Evolutionary conservation across 306 rosid species (phyloP).

Genomic region (Dicorynia guianensis): DNA sequence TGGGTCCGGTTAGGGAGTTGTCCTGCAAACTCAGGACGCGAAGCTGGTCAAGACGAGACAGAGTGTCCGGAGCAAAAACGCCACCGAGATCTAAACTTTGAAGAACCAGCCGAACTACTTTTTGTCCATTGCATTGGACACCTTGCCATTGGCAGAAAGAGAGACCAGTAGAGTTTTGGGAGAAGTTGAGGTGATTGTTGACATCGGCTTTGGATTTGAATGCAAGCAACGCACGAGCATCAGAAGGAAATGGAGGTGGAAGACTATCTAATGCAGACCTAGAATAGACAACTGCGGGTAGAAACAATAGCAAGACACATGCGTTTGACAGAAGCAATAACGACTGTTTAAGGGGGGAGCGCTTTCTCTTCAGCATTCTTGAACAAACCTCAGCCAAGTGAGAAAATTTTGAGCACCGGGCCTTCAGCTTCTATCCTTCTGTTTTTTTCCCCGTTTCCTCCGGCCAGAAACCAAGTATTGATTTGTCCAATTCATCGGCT

Average conservation of each 20-base stretch:
- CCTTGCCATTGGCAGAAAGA: slow-evolving; percentile 71
- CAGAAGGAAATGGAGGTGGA: slow-evolving; percentile 42
- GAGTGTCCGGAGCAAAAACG: slow-evolving; percentile 58
- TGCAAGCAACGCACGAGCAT: slow-evolving; percentile 59
- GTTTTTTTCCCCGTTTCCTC: background rate
- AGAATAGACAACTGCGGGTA: slow-evolving; percentile 27
- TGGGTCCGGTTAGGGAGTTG: slow-evolving; percentile 74
- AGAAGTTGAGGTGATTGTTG: slow-evolving; percentile 47
- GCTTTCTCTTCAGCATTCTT: slow-evolving; percentile 46
- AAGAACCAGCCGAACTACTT: slow-evolving; percentile 58
- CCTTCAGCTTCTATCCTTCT: background rate
- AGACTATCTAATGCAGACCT: background rate
- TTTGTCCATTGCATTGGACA: slow-evolving; percentile 55
- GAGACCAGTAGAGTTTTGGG: slow-evolving; percentile 31
- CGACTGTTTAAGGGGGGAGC: background rate
- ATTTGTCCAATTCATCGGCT: background rate
- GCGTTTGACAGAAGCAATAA: slow-evolving; percentile 29
- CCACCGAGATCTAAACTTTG: slow-evolving; percentile 74
- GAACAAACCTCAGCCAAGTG: background rate
- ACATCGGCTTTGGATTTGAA: slow-evolving; percentile 76
- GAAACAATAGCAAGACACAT: background rate
- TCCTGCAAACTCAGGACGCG: slow-evolving; percentile 79
- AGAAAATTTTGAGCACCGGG: too few relatives aligned
- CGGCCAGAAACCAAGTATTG: background rate
- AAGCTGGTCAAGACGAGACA: slow-evolving; percentile 82